Base-by-base conservation (phyloP, 345 rosid genomes). In the Microthlaspi erraticum region DNA sequence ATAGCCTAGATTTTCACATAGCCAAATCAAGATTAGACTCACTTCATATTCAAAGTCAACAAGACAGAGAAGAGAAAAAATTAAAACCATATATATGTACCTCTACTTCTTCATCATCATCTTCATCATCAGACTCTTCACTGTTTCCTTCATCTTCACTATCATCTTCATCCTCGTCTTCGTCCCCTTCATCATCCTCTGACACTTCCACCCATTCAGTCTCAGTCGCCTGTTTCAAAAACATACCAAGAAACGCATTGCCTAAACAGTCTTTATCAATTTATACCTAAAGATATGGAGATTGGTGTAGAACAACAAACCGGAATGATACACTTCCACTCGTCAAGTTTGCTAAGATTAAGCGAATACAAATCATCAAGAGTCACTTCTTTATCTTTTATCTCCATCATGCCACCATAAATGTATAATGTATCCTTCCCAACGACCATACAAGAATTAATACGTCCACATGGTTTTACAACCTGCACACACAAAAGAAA, bases 331-430 rank as follows among this genome's bases (percentile, higher is more conserved):
- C 97, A 91, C 81, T 93, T 93, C 97, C 98, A 93, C 72, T 93
- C 98, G 4, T 93, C 98, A 60, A 88, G 98, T 81, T 93, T 93
- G 85, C 94, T 87, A 70, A 93, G 94, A 81, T 91, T 93, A 68
- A 91, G 98, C 32, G 91, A 88, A 79, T 86, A 88, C 79, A 93
- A 68, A 81, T 93, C 98, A 64, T 91, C 98, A 75, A 91, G 97
- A 14, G 94, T 87, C 76, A 93, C 76, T 78, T 93, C 98, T 76
- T 7, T 86, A 68, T 93, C 98, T 70, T 85, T 93, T 42, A 86
- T 83, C 83, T 93, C 98, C 96, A 93, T 91, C 98, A 93, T 91
- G 58, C 98, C 98, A 72, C 97, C 98, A 53, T 93, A 93, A 44
- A 93, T 74, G 82, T 89, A 93, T 65, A 91, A 78, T 18, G 86